A percentile compares a stretch with the other conserved stretches of the same genome.
Evolutionary conservation across 1,284 basidiomycete species (phyloP).

Genomic region (Ceratorhiza oryzae-sativae): DNA sequence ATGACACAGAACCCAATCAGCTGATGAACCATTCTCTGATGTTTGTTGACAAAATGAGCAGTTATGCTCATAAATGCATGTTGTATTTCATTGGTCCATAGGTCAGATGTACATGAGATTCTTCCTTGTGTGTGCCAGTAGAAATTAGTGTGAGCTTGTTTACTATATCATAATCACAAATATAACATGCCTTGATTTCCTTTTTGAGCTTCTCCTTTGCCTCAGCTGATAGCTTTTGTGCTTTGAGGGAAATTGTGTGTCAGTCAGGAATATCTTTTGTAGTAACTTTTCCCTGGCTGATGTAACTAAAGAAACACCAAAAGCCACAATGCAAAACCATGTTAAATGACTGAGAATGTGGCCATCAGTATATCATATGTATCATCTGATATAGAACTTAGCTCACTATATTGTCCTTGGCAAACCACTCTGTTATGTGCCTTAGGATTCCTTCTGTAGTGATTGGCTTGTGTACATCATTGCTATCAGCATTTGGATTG

Average conservation of each 20-base stretch:
- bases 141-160: background rate
- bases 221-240: background rate
- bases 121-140: conserved; percentile 31
- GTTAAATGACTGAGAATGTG: conserved; percentile 38
- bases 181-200: conserved; percentile 35
- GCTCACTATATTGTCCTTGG: conserved; percentile 39
- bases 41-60: conserved; percentile 37
- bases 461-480: background rate
- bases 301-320: conserved; percentile 34
- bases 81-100: conserved; percentile 34
- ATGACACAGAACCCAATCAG: conserved; percentile 38
- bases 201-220: conserved; percentile 10
- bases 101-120: conserved; percentile 41
- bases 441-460: background rate
- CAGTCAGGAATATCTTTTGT: conserved; percentile 39
- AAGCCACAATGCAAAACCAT: conserved; percentile 40
- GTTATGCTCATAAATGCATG: conserved; percentile 41
- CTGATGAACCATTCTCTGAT: background rate
- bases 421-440: conserved; percentile 38
- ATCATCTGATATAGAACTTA: no score
- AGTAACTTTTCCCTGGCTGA: conserved; percentile 14
- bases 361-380: background rate
- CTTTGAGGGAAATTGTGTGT: background rate
- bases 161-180: background rate
- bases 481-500: background rate